Percentiles rank a stretch among this genome's conserved stretches.
Conservation (phyloP, 169 alveolate species). For the Amoebophrya sp. region DNA sequence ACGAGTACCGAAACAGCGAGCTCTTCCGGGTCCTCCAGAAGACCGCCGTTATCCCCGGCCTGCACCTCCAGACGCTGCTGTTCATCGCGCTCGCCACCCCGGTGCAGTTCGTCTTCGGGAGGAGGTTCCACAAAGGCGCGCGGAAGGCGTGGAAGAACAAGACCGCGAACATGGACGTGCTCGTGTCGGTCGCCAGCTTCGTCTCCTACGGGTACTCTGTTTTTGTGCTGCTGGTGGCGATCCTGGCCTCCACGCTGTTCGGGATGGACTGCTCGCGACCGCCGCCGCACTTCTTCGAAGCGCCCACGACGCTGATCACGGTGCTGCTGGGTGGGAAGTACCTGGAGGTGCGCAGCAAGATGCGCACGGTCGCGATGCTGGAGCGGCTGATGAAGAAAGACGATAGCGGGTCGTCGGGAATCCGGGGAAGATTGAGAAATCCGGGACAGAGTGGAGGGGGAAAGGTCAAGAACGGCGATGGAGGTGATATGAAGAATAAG, state of each 20-base stretch:
- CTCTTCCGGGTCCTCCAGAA: neutral
- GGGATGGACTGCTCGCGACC: slow-evolving; percentile 1
- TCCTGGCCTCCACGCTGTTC: neutral
- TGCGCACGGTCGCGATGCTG: slow-evolving; percentile 1
- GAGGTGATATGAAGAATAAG: too few species aligned
- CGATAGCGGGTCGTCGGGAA: too few species aligned
- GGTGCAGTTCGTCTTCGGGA: slow-evolving; percentile 10
- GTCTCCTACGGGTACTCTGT: neutral
- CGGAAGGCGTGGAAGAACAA: neutral
- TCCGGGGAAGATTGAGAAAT: too few species aligned
- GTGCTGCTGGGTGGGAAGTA: slow-evolving; percentile 11
- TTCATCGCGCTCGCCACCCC: neutral
- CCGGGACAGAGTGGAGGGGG: too few species aligned
- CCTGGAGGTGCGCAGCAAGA: slow-evolving; percentile 2
- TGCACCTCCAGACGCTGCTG: neutral
- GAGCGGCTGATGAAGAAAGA: neutral
- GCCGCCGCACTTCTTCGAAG: slow-evolving; percentile 11
- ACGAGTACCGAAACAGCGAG: neutral
- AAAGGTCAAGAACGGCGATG: too few species aligned
- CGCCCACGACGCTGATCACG: slow-evolving; percentile 8
- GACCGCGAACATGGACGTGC: slow-evolving; percentile 4
- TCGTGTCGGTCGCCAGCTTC: neutral
- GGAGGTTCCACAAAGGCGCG: slow-evolving; percentile 11
- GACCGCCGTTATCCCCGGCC: neutral
- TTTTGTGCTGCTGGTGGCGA: neutral